Evolutionary conservation across 2,329 filamentous ascomycete genomes (phyloP).

Genomic region (Hypocreales sp.): DNA sequence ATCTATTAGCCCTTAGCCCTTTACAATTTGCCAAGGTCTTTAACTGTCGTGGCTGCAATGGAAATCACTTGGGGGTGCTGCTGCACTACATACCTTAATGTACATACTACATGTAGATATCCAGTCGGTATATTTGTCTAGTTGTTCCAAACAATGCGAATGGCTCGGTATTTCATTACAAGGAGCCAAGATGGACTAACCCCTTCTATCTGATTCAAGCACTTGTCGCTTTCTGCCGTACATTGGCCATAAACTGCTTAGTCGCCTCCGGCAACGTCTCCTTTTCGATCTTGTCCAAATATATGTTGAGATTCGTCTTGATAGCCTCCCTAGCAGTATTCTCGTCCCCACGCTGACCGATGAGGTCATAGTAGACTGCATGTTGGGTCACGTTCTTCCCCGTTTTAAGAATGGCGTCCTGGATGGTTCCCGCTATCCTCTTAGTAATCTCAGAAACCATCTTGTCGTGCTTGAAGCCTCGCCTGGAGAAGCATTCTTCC

Average conservation of each 20-base stretch:
- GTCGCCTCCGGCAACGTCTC: not conserved
- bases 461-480: constrained; percentile 1
- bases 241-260: not conserved
- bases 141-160: no score
- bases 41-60: no score
- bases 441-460: not conserved
- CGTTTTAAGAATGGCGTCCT: not conserved
- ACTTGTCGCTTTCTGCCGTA: not conserved
- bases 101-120: no score
- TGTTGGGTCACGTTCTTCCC: not conserved
- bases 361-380: not conserved
- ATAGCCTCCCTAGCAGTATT: not conserved
- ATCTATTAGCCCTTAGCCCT: no score
- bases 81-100: no score
- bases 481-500: not conserved
- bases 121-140: no score
- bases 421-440: not conserved
- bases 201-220: not conserved
- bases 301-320: not conserved
- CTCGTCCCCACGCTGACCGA: not conserved
- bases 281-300: not conserved
- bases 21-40: no score
- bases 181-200: not conserved
- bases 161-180: no score
- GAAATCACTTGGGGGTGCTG: no score